Evolutionary conservation across 208 protist genomes (phyloP).

Genomic region (Trichomonas tenax): DNA sequence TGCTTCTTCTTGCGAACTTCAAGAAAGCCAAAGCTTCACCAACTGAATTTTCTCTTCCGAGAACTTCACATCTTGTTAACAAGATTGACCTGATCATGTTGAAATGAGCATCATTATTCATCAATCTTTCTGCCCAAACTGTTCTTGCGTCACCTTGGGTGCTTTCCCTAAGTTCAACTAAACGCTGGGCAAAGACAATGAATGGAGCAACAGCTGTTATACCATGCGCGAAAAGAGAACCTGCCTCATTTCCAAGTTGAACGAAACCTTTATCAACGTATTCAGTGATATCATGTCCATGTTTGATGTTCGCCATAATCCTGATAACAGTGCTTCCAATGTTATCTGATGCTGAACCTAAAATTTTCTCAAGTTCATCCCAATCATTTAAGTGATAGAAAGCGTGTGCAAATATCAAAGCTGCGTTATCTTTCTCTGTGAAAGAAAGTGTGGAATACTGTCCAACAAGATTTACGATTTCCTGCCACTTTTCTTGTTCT

Average conservation of each 20-base stretch:
- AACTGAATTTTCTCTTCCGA: neutral
- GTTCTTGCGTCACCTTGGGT: neutral
- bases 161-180: neutral
- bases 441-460: neutral
- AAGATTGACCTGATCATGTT: neutral
- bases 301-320: neutral
- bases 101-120: neutral
- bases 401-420: neutral
- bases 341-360: neutral
- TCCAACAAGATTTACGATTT: neutral
- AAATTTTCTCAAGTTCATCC: neutral
- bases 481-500: neutral
- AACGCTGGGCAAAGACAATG: neutral
- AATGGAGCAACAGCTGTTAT: slow-evolving; percentile 5
- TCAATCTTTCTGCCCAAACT: neutral
- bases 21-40: neutral
- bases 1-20: neutral
- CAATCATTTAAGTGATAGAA: neutral
- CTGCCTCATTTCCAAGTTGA: neutral
- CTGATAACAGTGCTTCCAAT: neutral
- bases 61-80: neutral
- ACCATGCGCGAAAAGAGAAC: neutral
- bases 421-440: neutral
- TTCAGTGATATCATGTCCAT: neutral
- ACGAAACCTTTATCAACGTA: neutral